Evolutionary conservation across 352 stramenopile genomes (phyloP).

Genomic region (Globisporangium solare): DNA sequence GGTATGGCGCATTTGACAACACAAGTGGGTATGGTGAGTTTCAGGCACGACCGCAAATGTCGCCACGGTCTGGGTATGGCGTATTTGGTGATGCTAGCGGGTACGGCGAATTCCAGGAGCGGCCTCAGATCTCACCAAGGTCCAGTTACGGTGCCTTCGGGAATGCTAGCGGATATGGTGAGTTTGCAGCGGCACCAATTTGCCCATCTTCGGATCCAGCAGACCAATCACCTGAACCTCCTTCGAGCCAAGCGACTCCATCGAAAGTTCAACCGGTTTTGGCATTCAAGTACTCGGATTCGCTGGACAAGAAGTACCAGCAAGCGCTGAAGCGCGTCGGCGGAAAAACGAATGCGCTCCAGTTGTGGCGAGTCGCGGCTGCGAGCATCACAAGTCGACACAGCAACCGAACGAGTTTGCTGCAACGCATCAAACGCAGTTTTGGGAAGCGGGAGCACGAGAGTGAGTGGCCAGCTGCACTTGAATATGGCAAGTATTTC

Average conservation of each 20-base stretch:
- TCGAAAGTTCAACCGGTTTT: neutral
- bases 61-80: constrained; percentile 20
- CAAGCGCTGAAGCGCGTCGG: constrained; percentile 30
- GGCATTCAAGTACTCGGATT: constrained; percentile 16
- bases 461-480: constrained; percentile 21
- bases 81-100: constrained; percentile 28
- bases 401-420: constrained; percentile 37
- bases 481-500: neutral
- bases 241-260: neutral
- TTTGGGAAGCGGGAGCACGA: constrained; percentile 53
- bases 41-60: neutral
- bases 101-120: constrained; percentile 17
- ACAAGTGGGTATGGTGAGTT: constrained; percentile 42
- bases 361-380: constrained; percentile 31
- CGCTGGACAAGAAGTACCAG: constrained; percentile 33
- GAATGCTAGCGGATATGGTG: constrained; percentile 31
- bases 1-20: constrained; percentile 26
- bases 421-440: constrained; percentile 46
- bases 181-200: constrained; percentile 22
- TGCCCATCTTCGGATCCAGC: constrained; percentile 7
- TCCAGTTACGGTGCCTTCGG: constrained; percentile 30
- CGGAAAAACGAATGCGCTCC: constrained; percentile 23
- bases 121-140: too few relatives aligned
- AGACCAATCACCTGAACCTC: constrained; percentile 1
- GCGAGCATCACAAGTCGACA: constrained; percentile 37